A percentile compares a stretch with the other conserved stretches of the same genome.
These are phyloP conservation scores for Lasiodiplodia citricola DNA, from an alignment of 2,329 filamentous ascomycete species.

Conservation along the genomic window DNA sequence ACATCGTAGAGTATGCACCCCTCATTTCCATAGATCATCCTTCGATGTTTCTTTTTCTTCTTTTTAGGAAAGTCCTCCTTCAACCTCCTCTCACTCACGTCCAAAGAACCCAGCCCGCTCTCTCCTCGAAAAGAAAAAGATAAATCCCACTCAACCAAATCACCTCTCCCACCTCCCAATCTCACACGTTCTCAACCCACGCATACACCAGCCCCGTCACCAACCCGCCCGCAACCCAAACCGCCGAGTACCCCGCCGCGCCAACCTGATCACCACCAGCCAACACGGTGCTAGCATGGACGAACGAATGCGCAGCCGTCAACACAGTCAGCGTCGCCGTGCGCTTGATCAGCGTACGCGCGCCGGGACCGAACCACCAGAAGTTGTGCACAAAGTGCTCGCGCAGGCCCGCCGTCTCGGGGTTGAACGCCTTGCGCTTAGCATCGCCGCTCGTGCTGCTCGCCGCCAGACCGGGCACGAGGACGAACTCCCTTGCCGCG, in stretches of 20 bases:
- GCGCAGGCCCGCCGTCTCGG: constrained; percentile 66
- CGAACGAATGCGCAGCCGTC: constrained; percentile 60
- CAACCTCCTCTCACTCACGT: background rate
- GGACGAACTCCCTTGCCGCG: constrained; percentile 77
- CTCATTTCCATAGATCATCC: no score
- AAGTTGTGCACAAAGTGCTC: constrained; percentile 76
- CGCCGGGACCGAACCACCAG: constrained; percentile 73
- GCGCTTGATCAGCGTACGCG: constrained; percentile 62
- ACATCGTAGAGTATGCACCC: no score
- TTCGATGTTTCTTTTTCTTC: no score
- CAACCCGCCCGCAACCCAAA: constrained; percentile 73
- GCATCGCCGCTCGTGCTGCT: constrained; percentile 54
- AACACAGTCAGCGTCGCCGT: constrained; percentile 56
- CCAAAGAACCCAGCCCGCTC: background rate
- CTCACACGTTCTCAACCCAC: constrained; percentile 52
- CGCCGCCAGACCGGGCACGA: constrained; percentile 68
- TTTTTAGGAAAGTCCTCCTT: no score
- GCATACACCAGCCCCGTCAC: constrained; percentile 63
- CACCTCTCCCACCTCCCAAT: background rate
- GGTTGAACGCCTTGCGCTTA: constrained; percentile 65
- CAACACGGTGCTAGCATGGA: constrained; percentile 69
- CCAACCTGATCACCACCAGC: constrained; percentile 72
- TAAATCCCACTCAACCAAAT: background rate
- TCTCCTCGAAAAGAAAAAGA: background rate
- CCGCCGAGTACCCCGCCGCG: constrained; percentile 71